These are phyloP conservation scores for Auriscalpium vulgare DNA, from an alignment of 768 basidiomycete species.

Conservation along the genomic window DNA sequence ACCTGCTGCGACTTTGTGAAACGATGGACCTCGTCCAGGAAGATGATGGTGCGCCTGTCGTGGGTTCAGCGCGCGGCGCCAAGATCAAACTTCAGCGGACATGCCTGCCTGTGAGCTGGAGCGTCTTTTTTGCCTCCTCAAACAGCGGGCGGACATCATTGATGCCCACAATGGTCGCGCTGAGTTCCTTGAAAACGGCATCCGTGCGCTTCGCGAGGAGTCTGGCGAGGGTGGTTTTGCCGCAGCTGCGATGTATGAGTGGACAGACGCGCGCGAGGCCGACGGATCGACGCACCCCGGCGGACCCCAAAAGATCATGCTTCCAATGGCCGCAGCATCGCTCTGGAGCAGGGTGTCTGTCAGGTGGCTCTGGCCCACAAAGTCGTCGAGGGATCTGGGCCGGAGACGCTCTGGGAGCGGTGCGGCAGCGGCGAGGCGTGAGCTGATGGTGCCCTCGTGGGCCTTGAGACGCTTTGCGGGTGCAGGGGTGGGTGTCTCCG, in stretches of 20 bases:
- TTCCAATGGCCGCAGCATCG: slow-evolving; percentile 39
- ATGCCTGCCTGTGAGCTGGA: slow-evolving; percentile 59
- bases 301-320: slow-evolving; percentile 69
- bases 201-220: slow-evolving; percentile 54
- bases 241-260: slow-evolving; percentile 34
- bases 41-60: slow-evolving; percentile 62
- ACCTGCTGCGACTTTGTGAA: slow-evolving; percentile 70
- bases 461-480: not conserved
- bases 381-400: slow-evolving; percentile 53
- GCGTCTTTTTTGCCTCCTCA: slow-evolving; percentile 63
- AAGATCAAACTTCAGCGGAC: slow-evolving; percentile 5
- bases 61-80: slow-evolving; percentile 1
- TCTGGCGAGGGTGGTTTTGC: slow-evolving; percentile 72
- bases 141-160: slow-evolving; percentile 67
- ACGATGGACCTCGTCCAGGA: slow-evolving; percentile 81
- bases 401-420: slow-evolving; percentile 71
- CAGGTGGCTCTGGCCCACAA: slow-evolving; percentile 66
- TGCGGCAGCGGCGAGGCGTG: slow-evolving; percentile 23
- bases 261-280: not conserved
- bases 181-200: slow-evolving; percentile 66
- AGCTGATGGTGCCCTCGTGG: not conserved
- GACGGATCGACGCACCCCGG: slow-evolving; percentile 42
- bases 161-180: slow-evolving; percentile 62
- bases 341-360: slow-evolving; percentile 54
- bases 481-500: not conserved